Conservation (phyloP, 768 basidiomycete species). For the Austroboletus eburneus region DNA sequence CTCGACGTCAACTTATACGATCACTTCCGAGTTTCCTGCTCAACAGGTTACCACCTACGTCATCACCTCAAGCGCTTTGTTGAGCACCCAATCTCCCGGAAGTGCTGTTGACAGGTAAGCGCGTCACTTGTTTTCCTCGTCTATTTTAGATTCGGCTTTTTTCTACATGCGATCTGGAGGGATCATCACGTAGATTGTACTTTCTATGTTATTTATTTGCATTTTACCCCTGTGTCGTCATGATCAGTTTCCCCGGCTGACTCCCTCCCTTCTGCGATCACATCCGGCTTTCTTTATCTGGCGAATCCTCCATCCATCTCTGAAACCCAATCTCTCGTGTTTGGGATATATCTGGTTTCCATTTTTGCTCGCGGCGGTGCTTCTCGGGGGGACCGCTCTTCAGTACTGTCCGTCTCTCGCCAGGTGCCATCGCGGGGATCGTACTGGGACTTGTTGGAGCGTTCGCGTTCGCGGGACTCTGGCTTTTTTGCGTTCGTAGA, state of each 20-base stretch:
- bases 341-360: constrained; percentile 4
- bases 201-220: constrained; percentile 3
- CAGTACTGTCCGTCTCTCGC: constrained; percentile 15
- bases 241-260: constrained; percentile 15
- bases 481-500: constrained; percentile 32
- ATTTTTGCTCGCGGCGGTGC: constrained; percentile 4
- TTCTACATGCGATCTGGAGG: constrained; percentile 8
- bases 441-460: constrained; percentile 25
- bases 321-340: constrained; percentile 1
- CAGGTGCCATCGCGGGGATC: constrained; percentile 23
- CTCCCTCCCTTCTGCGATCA: constrained; percentile 14
- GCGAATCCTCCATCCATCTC: constrained; percentile 2
- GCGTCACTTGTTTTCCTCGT: neutral
- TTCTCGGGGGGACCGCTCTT: neutral
- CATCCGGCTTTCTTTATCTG: constrained; percentile 10
- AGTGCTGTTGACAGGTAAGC: constrained; percentile 14
- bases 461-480: constrained; percentile 24
- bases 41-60: constrained; percentile 12
- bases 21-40: constrained; percentile 16
- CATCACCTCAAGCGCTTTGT: constrained; percentile 17
- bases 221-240: constrained; percentile 16
- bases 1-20: constrained; percentile 17
- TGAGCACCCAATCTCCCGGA: constrained; percentile 21
- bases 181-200: constrained; percentile 7
- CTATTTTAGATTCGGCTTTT: neutral